Evolutionary conservation across 2,329 filamentous ascomycete genomes (phyloP), one percentile per base, ranked within the genome.

Genomic region (Ophiosphaerella narmari): DNA sequence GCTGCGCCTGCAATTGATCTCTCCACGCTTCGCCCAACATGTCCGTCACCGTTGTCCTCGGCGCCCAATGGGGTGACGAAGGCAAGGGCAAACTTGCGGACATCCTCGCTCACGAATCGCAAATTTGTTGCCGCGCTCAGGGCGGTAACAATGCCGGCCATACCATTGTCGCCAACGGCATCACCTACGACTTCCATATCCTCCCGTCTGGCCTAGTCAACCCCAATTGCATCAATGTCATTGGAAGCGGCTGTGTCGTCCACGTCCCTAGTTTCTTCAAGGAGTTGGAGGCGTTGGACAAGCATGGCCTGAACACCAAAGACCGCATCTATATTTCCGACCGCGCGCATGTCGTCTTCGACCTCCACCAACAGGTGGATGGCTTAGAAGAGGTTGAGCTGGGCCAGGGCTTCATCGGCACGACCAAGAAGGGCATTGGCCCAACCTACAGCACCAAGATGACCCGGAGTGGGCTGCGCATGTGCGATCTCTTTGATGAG

Each of bases 151-250:
- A 86, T 72, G 83, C 83, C 40, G 73, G 73, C 46, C 72, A 75
- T 56, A 75, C 72, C 46, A 75, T 74, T 46, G 71, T 75, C 61
- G 69, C 76, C 60, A 72, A 76, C 54, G 75, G 77, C 44, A 60
- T 77, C 60, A 82, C 80, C 21, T 74, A 74, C 62, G 71, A 74
- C 48, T 73, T 72, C 59, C 71, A 74, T 54, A 74, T 75, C 59
- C 66, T 74, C 23, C 69, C 71, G 21, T 88, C 84, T 48, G 89
- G 89, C 52, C 81, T 92, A 53, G 79, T 92, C 59, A 89, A 88
- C 68, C 86, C 87, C 6, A 77, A 77, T 37, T 89, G 83, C 70
- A 80, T 84, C 63, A 92, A 91, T 75, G 77, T 92, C 49, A 87
- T 92, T 68, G 89, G 78, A 33, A 61, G 76, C 54, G 70, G 88